Conservation (phyloP, 2,329 filamentous ascomycete genomes). For the Fusarium equiseti region DNA sequence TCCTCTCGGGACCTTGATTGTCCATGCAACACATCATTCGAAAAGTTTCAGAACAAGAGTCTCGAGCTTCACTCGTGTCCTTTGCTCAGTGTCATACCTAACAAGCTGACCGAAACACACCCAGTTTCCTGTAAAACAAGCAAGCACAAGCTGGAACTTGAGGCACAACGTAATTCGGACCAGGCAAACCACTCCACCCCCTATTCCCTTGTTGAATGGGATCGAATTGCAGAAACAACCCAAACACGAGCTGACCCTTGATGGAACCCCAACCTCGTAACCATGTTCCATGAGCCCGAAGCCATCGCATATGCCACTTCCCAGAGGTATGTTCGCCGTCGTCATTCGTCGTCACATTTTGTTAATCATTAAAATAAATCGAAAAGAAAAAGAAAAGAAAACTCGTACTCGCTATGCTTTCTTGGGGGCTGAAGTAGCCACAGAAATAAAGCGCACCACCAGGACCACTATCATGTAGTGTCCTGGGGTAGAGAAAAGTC, state of each 20-base stretch:
- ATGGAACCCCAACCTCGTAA: not conserved
- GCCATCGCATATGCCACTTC: constrained; percentile 1
- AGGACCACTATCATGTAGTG: not conserved
- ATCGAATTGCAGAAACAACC: not conserved
- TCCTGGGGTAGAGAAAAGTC: not conserved
- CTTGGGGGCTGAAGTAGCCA: not conserved
- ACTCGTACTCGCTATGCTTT: not conserved
- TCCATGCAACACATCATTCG: not conserved
- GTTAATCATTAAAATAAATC: constrained; percentile 30
- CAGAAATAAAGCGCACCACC: not conserved
- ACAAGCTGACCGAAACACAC: not conserved
- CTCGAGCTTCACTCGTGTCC: not conserved
- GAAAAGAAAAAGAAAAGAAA: not conserved
- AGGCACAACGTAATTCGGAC: not conserved
- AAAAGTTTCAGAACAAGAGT: not conserved
- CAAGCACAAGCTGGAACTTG: constrained; percentile 30
- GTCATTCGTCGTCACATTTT: constrained; percentile 34
- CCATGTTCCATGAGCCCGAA: not conserved
- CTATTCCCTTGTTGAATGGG: constrained; percentile 13
- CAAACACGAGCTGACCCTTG: not conserved
- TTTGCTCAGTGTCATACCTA: not conserved
- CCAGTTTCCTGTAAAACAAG: not conserved
- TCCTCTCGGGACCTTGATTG: not conserved
- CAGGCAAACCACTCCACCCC: not conserved
- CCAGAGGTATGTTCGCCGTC: constrained; percentile 12